Evolutionary conservation across 2,329 filamentous ascomycete species (phyloP).

Genomic region (Ceratocystis albifundus): DNA sequence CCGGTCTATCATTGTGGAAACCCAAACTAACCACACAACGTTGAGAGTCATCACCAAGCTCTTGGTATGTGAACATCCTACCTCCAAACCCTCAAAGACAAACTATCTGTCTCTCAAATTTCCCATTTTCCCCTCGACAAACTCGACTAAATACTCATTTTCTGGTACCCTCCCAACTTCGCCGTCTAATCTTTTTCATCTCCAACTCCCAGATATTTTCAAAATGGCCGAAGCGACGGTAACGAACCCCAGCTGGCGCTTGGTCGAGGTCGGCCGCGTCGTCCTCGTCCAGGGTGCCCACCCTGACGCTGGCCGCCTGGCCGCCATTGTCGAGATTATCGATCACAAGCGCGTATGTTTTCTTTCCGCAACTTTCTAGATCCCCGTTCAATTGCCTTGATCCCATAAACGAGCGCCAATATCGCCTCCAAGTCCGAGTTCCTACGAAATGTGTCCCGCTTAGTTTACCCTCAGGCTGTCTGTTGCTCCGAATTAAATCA

Average conservation of each 20-base stretch:
- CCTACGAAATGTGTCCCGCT: neutral
- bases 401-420: neutral
- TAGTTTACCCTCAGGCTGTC: no score
- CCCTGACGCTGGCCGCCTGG: conserved; percentile 73
- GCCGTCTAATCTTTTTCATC: conserved; percentile 24
- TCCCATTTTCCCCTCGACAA: conserved; percentile 11
- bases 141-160: conserved; percentile 23
- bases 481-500: no score
- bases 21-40: conserved; percentile 23
- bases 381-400: neutral
- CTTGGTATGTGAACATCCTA: conserved; percentile 23
- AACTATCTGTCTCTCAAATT: neutral
- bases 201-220: conserved; percentile 29
- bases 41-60: conserved; percentile 24
- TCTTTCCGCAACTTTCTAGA: conserved; percentile 3
- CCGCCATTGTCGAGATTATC: conserved; percentile 96
- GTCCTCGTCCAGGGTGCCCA: conserved; percentile 76
- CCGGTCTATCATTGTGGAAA: conserved; percentile 24
- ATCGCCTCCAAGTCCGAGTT: neutral
- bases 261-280: conserved; percentile 97
- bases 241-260: conserved; percentile 77
- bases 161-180: conserved; percentile 17
- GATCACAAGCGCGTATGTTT: conserved; percentile 98
- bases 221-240: conserved; percentile 76
- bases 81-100: conserved; percentile 20